Percentiles rank a stretch among this genome's conserved stretches.
These are phyloP conservation scores for Lasiodiplodia sp. DNA, from an alignment of 2,329 filamentous ascomycete genomes.

Conservation along the genomic window DNA sequence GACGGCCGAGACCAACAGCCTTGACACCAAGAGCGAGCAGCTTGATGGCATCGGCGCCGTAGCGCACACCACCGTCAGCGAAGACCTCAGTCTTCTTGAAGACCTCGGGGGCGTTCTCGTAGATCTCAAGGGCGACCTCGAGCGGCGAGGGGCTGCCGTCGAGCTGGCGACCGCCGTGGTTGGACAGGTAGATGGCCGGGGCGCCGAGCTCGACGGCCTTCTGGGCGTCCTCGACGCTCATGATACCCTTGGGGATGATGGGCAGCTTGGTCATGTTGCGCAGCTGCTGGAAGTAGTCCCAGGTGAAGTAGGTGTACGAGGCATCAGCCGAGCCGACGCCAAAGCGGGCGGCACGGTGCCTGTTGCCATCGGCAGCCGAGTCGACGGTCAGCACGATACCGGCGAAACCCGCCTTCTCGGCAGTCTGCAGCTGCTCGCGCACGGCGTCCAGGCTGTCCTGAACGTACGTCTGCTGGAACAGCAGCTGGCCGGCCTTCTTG, in stretches of 20 bases:
- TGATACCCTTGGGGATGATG: slow-evolving; percentile 51
- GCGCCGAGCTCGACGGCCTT: slow-evolving; percentile 46
- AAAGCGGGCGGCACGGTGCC: slow-evolving; percentile 46
- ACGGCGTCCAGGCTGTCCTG: slow-evolving; percentile 43
- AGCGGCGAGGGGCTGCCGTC: slow-evolving; percentile 68
- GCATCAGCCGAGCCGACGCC: slow-evolving; percentile 42
- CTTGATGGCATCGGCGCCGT: slow-evolving; percentile 49
- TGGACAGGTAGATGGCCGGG: slow-evolving; percentile 50
- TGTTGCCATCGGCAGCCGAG: slow-evolving; percentile 48
- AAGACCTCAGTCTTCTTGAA: slow-evolving; percentile 50
- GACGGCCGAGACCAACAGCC: slow-evolving; percentile 56
- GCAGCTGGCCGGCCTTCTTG: slow-evolving; percentile 40
- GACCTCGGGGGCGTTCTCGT: slow-evolving; percentile 58
- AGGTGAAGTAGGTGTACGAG: slow-evolving; percentile 42
- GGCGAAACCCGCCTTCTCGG: slow-evolving; percentile 46
- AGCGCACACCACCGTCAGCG: slow-evolving; percentile 51
- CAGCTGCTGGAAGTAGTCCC: slow-evolving; percentile 45
- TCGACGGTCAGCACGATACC: slow-evolving; percentile 53
- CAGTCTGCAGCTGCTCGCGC: slow-evolving; percentile 40
- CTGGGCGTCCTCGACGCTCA: slow-evolving; percentile 49
- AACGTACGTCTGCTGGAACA: slow-evolving; percentile 53
- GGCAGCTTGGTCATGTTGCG: slow-evolving; percentile 47
- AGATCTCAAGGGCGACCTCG: slow-evolving; percentile 79
- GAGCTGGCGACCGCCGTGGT: slow-evolving; percentile 51
- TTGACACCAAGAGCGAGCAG: slow-evolving; percentile 48